phyloP scores from a whole-genome alignment of 805 yeast genomes.

The Spathaspora passalidarum region DNA sequence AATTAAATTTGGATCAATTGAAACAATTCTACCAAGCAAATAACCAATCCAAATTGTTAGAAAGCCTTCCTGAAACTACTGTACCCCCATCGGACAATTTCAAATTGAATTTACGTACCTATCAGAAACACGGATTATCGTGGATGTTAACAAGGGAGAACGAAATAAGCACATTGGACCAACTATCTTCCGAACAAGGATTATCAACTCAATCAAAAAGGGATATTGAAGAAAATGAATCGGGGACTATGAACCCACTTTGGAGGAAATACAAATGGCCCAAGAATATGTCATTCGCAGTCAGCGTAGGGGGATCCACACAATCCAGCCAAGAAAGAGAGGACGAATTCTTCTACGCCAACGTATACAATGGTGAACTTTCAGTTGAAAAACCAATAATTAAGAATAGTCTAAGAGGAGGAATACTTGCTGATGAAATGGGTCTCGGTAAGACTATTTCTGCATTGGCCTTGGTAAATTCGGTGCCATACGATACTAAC shows the following conservation, averaged over 20 bases:
- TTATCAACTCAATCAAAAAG: constrained; percentile 26
- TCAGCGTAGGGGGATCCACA: too few relatives aligned
- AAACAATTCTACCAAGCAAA: constrained; percentile 72
- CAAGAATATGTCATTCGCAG: not conserved
- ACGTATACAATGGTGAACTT: constrained; percentile 76
- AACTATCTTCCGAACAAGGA: constrained; percentile 17
- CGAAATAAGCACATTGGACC: constrained; percentile 47
- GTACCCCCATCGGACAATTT: constrained; percentile 49
- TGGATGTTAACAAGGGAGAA: constrained; percentile 88
- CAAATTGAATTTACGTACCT: constrained; percentile 58
- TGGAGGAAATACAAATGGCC: constrained; percentile 88
- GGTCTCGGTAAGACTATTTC: constrained; percentile 94
- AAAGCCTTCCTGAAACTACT: constrained; percentile 61
- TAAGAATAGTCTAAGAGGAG: constrained; percentile 65
- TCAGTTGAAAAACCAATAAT: constrained; percentile 65
- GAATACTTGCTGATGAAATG: constrained; percentile 95
- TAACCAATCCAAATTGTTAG: constrained; percentile 56
- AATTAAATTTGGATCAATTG: constrained; percentile 65
- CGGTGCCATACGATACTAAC: constrained; percentile 53
- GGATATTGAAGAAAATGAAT: constrained; percentile 28
- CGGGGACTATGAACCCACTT: constrained; percentile 71
- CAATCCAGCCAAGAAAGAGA: constrained; percentile 11
- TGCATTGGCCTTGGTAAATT: constrained; percentile 66
- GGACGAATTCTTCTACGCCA: constrained; percentile 58
- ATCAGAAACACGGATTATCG: constrained; percentile 80